Evolutionary conservation across 495 filamentous ascomycete species (phyloP).

Genomic region (Hamigera avellanea): DNA sequence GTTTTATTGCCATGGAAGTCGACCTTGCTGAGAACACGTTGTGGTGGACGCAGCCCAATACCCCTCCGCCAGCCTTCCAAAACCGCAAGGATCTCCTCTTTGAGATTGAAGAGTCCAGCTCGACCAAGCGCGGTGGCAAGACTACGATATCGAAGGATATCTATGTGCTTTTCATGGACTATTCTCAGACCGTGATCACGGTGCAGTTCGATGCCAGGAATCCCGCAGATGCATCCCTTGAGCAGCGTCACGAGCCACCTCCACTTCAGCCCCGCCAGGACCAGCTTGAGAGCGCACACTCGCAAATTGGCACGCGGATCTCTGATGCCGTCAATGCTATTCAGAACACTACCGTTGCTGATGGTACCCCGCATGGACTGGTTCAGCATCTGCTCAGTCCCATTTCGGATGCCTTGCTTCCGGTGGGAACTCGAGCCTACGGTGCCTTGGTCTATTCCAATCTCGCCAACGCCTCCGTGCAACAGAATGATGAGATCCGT

Average conservation of each 20-base stretch:
- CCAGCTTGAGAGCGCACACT: conserved; percentile 76
- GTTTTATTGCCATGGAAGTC: conserved; percentile 76
- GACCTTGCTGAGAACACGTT: conserved; percentile 59
- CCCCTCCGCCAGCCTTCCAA: conserved; percentile 69
- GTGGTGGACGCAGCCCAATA: conserved; percentile 73
- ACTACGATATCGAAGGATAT: conserved; percentile 64
- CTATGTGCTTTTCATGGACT: conserved; percentile 83
- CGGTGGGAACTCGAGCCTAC: conserved; percentile 77
- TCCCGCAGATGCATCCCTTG: conserved; percentile 55
- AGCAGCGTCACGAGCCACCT: conserved; percentile 81
- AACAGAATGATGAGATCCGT: conserved; percentile 88
- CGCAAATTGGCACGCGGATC: conserved; percentile 64
- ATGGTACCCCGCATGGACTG: conserved; percentile 67
- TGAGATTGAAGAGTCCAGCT: conserved; percentile 68
- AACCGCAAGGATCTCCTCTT: conserved; percentile 72
- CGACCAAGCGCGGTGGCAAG: conserved; percentile 55
- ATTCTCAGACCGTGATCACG: conserved; percentile 85
- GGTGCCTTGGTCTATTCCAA: conserved; percentile 90
- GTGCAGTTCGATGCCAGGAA: conserved; percentile 70
- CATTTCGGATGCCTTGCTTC: conserved; percentile 60
- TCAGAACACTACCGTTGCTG: conserved; percentile 70
- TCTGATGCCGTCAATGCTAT: conserved; percentile 52
- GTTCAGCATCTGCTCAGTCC: conserved; percentile 67
- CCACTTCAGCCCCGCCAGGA: conserved; percentile 83
- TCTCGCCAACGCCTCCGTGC: conserved; percentile 80